Evolutionary conservation across 208 protist species (phyloP).

Genomic region (Naegleria gruberi): DNA sequence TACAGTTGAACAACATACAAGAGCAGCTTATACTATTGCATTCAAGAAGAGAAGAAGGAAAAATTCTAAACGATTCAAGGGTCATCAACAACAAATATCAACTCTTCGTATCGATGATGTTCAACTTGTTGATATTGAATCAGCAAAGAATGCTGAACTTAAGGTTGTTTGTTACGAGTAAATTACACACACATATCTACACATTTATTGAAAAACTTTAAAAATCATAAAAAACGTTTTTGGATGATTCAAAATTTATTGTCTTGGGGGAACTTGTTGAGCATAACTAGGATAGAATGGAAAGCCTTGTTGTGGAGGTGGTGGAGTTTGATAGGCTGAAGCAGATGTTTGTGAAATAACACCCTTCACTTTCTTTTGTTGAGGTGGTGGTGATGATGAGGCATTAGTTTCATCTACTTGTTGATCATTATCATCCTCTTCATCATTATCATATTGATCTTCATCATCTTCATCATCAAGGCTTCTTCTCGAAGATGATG

Average conservation of each 20-base stretch:
- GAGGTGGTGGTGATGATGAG: neutral
- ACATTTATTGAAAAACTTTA: too few species aligned
- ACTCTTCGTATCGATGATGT: slow-evolving; percentile 6
- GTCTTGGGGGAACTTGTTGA: too few species aligned
- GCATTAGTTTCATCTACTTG: neutral
- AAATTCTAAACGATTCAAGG: neutral
- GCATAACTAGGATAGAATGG: neutral
- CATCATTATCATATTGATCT: neutral
- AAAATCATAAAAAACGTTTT: too few species aligned
- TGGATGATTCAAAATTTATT: neutral
- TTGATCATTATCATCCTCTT: neutral
- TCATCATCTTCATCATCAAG: neutral
- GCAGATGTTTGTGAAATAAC: neutral
- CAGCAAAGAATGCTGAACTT: neutral
- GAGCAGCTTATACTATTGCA: slow-evolving; percentile 34
- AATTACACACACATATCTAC: neutral
- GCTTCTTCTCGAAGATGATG: neutral
- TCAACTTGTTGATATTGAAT: neutral
- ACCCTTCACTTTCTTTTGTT: too few species aligned
- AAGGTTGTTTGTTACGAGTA: neutral
- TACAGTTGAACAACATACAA: slow-evolving; percentile 75
- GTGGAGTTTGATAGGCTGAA: too few species aligned
- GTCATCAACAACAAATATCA: neutral
- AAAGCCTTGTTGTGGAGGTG: neutral
- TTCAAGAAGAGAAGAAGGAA: slow-evolving; percentile 24